Evolutionary conservation across 257 asterid genomes (phyloP), one percentile per base, ranked within the genome.

Genomic region (Osmanthus fragrans): DNA sequence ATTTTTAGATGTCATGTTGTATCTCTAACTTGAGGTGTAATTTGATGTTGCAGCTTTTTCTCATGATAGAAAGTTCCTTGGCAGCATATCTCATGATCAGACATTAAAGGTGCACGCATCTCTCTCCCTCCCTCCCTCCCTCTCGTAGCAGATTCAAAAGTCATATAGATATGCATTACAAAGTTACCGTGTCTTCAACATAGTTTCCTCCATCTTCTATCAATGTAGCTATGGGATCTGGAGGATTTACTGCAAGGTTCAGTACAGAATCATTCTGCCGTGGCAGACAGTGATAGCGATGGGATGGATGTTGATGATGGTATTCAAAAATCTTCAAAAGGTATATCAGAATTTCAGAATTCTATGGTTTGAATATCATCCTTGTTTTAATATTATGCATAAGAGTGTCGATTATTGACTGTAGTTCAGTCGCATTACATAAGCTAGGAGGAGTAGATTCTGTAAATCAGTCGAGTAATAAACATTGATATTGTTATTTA

Each of bases 61-160:
- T 74, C 90, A 91, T 82, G 99, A 93, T 77, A 88, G 84, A 80
- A 93, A 90, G 87, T 90, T 82, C 79, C 97, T 95, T 80, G 97
- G 99, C 63, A 95, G 98, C 85, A 87, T 94, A 83, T 93, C 99
- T 5, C 98, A 95, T 86, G 99, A 95, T 82, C 83, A 88, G 36
- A 86, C 83, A 56, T 78, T 93, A 60, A 90, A 95, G 97, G 98
- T 91, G 29, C 49, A 37, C 23, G 29, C 63, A 4, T 72, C 33
- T 74, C 76, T 76, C 66, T 76, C 27, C 27, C 27, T 25, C 27
- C 27, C 27, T 25, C 27, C 27, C 27, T 25, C 1, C 1, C 27
- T 25, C 63, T 72, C 19, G 58, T 11, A 33, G 8, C 42, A 15
- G 34, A 69, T 70, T 76, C 37, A 8, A 10, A 65, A 70, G 58